Evolutionary conservation across 2,329 filamentous ascomycete species (phyloP).

Genomic region (Penicillium sp.): DNA sequence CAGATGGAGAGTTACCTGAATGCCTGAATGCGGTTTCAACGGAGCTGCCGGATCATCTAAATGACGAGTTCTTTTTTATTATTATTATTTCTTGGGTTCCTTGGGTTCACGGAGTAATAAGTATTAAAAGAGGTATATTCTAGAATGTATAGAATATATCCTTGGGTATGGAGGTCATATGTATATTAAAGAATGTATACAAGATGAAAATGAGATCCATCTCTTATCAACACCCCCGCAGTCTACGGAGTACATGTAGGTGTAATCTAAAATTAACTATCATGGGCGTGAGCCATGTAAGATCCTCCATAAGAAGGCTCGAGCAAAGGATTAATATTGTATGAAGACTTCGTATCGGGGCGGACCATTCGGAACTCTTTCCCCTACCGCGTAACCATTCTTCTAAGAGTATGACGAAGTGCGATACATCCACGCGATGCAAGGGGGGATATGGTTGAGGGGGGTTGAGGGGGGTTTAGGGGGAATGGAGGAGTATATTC

Average conservation of each 20-base stretch:
- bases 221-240: slow-evolving; percentile 6
- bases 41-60: slow-evolving; percentile 4
- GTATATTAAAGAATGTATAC: background rate
- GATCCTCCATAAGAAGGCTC: slow-evolving; percentile 7
- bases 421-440: slow-evolving; percentile 26
- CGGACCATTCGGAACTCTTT: slow-evolving; percentile 26
- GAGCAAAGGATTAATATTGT: background rate
- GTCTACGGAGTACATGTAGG: background rate
- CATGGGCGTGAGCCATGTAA: slow-evolving; percentile 6
- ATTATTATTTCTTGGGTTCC: background rate
- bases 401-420: slow-evolving; percentile 20
- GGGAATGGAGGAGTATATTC: background rate
- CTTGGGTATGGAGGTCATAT: background rate
- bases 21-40: slow-evolving; percentile 11
- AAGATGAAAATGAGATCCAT: slow-evolving; percentile 1
- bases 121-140: background rate
- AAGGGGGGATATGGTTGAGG: slow-evolving; percentile 14
- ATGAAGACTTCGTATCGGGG: slow-evolving; percentile 10
- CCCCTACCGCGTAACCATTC: slow-evolving; percentile 24
- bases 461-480: too few relatives aligned
- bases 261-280: slow-evolving; percentile 10
- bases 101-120: background rate
- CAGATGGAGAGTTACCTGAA: slow-evolving; percentile 6
- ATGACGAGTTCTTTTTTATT: slow-evolving; percentile 10
- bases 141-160: background rate